phyloP scores from a whole-genome alignment of 306 rosid species.

The Dicorynia guianensis region DNA sequence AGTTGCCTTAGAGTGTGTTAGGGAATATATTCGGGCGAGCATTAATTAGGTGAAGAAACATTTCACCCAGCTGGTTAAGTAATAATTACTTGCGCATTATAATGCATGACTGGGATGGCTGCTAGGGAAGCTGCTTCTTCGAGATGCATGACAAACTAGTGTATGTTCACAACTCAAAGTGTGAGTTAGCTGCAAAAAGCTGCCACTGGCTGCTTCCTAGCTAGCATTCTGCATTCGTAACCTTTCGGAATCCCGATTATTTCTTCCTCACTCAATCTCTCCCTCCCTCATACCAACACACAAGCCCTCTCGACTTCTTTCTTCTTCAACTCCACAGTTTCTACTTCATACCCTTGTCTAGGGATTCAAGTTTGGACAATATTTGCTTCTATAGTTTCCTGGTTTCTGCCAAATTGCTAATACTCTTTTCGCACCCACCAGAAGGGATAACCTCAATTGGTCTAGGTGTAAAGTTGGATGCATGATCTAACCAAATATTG shows the following conservation, averaged over 20 bases:
- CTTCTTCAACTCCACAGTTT: neutral
- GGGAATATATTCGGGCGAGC: conserved; percentile 40
- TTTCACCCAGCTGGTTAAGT: conserved; percentile 35
- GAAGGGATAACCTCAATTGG: conserved; percentile 34
- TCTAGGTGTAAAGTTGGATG: conserved; percentile 25
- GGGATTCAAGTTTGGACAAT: conserved; percentile 31
- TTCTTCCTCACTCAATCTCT: neutral
- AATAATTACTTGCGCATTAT: conserved; percentile 41
- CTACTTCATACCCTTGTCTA: neutral
- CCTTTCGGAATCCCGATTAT: conserved; percentile 27
- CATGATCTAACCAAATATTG: conserved; percentile 20
- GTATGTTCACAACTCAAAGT: conserved; percentile 26
- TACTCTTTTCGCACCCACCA: conserved; percentile 25
- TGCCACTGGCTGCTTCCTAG: conserved; percentile 28
- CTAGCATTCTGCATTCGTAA: conserved; percentile 36
- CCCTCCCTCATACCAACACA: too few species aligned
- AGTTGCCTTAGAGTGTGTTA: conserved; percentile 33
- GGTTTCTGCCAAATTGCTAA: conserved; percentile 33
- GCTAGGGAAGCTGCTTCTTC: conserved; percentile 45
- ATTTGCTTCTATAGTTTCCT: conserved; percentile 29
- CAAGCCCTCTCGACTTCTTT: too few species aligned
- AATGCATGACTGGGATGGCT: conserved; percentile 40
- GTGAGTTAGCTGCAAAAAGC: conserved; percentile 22
- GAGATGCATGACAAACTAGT: conserved; percentile 47
- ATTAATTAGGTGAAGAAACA: conserved; percentile 24